Base-by-base conservation (phyloP, 75 land plant genomes). In the Cryptomeria japonica region DNA sequence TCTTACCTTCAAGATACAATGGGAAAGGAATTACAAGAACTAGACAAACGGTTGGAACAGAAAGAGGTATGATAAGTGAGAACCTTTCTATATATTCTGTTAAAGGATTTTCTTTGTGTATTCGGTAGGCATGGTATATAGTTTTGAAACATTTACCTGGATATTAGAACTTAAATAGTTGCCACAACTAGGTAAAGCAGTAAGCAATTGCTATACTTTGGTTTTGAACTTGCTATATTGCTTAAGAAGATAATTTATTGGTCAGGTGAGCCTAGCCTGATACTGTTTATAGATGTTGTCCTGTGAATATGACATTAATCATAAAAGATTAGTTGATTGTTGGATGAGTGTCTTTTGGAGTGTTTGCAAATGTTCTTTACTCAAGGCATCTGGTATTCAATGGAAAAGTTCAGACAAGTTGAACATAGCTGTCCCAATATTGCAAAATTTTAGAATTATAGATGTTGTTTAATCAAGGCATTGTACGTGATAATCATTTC, bases 31-130 rank as follows among this genome's bases (percentile, higher is more conserved):
- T 93, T 98, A 3, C 91, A 95, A 86, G 99, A 98, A 84, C 85
- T 97, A 80, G 95, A 98, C 84, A 92, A 93, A 80, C 90, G 92
- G 25, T 94, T 98, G 80, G 99, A 98, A 76, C 96, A 94, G 70
- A 98, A 98, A 86, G 99, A 98, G 99, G 99, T 98, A 91, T 47
- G 58, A 64, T 28, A 64, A 64, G 0, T 5, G 70, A 64, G 10
- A 28, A 64, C n/a, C n/a, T 22, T n/a, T 61, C 19, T 19, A 61
- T 61, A 61, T 22, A 22, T 22, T 61, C n/a, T 25, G 19, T 22
- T n/a, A 25, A 61, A 19, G 28, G 68, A 5, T 22, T 61, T 22
- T 61, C 68, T 61, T 61, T 19, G 5, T 61, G 22, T 4, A 19
- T 61, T 61, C n/a, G 28, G 8, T 25, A 25, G 70, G 28, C 70